Evolutionary conservation across 2,329 filamentous ascomycete genomes (phyloP).

Genomic region (Aspergillus carbonarius): DNA sequence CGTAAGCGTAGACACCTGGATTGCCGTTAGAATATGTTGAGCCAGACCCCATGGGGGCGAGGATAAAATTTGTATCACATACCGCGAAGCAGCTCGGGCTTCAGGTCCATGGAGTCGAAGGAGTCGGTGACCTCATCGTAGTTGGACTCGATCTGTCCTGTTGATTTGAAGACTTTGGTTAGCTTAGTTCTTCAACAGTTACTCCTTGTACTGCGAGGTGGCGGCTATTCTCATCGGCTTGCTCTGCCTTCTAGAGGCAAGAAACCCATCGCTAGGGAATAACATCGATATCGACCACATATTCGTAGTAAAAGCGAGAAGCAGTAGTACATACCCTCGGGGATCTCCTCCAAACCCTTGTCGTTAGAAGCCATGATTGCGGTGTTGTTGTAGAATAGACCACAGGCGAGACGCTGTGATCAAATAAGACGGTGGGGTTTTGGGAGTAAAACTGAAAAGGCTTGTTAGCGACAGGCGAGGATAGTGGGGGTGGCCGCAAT

Average conservation of each 20-base stretch:
- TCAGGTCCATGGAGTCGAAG: slow-evolving; percentile 97
- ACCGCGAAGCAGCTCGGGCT: slow-evolving; percentile 94
- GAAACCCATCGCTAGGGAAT: neutral
- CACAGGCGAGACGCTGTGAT: slow-evolving; percentile 78
- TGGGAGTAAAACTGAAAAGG: slow-evolving; percentile 32
- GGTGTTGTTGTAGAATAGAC: slow-evolving; percentile 54
- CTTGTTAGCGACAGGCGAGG: slow-evolving; percentile 35
- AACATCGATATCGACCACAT: slow-evolving; percentile 4
- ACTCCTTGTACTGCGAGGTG: slow-evolving; percentile 10
- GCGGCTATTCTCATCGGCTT: slow-evolving; percentile 11
- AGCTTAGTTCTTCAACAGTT: slow-evolving; percentile 1
- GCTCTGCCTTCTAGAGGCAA: slow-evolving; percentile 2
- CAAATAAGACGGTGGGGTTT: slow-evolving; percentile 42
- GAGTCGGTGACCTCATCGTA: slow-evolving; percentile 99
- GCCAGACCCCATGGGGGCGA: slow-evolving; percentile 24
- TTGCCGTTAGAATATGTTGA: slow-evolving; percentile 26
- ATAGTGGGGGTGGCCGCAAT: slow-evolving; percentile 29
- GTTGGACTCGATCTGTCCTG: slow-evolving; percentile 99
- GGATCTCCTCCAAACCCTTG: slow-evolving; percentile 97
- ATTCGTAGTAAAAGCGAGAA: slow-evolving; percentile 7
- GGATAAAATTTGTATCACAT: slow-evolving; percentile 41
- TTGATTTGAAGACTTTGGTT: slow-evolving; percentile 17
- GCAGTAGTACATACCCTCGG: slow-evolving; percentile 70
- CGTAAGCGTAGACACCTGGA: slow-evolving; percentile 93
- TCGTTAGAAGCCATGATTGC: slow-evolving; percentile 95